phyloP scores from a whole-genome alignment of 176 grass and related monocot genomes.

The Panicum miliaceum region DNA sequence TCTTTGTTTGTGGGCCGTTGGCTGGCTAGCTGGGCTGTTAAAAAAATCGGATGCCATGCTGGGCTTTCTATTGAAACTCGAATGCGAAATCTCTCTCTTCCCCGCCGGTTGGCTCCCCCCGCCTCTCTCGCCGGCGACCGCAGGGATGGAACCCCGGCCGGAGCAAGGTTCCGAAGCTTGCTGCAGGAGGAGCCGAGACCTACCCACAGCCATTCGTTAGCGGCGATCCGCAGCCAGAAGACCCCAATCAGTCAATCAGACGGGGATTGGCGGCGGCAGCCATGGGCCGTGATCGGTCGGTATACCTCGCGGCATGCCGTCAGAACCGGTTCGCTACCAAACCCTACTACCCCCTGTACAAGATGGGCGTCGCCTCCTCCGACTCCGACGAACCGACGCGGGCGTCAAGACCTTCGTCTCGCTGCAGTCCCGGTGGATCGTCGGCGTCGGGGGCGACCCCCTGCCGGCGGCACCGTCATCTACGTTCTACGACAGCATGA shows the following conservation, averaged over 20 bases:
- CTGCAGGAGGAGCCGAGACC: not conserved
- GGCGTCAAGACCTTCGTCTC: slow-evolving; percentile 12
- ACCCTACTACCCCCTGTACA: not conserved
- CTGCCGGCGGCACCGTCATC: not conserved
- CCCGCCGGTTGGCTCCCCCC: too few species aligned
- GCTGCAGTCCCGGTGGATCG: slow-evolving; percentile 21
- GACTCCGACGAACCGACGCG: not conserved
- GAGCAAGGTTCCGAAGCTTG: too few species aligned
- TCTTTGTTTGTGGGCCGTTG: too few species aligned
- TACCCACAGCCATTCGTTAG: not conserved
- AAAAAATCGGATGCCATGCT: too few species aligned
- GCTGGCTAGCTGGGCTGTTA: too few species aligned
- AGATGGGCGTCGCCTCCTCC: not conserved
- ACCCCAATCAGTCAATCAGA: not conserved
- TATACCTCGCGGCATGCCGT: not conserved
- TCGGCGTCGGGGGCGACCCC: not conserved
- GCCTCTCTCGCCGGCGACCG: too few species aligned
- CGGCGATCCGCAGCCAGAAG: not conserved
- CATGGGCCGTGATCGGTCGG: not conserved
- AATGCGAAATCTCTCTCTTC: too few species aligned
- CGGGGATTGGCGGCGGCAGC: not conserved
- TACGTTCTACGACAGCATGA: not conserved
- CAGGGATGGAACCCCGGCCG: too few species aligned
- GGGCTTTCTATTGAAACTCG: too few species aligned
- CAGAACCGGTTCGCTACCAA: not conserved